These are phyloP conservation scores for Rhododendron henanense DNA, from an alignment of 148 eudicot species.

Conservation along the genomic window DNA sequence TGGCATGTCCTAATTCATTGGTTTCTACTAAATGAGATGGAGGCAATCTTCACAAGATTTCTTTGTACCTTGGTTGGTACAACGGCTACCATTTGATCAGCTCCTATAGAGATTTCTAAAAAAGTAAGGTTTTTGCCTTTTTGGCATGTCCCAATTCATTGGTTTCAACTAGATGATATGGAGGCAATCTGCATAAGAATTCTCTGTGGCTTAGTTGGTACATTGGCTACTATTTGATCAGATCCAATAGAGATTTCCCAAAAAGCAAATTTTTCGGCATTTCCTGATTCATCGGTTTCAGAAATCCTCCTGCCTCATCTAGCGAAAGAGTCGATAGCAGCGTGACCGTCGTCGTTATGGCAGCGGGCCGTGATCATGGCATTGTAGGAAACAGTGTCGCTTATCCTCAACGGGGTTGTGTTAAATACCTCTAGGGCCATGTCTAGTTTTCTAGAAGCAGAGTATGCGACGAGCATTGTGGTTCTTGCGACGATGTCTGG, in stretches of 20 bases:
- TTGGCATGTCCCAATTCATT: neutral
- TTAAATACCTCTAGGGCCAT: constrained; percentile 41
- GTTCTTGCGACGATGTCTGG: constrained; percentile 53
- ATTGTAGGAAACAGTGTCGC: constrained; percentile 54
- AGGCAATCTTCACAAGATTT: neutral
- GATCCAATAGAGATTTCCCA: too few species aligned
- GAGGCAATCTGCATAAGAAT: too few species aligned
- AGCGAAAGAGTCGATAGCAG: constrained; percentile 35
- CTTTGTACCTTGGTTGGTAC: too few species aligned
- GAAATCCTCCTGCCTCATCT: constrained; percentile 29
- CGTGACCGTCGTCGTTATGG: constrained; percentile 42
- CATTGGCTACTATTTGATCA: neutral
- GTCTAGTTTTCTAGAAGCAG: constrained; percentile 28
- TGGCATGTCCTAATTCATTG: neutral
- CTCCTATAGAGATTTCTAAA: neutral
- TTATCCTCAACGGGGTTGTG: constrained; percentile 33
- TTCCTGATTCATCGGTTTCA: too few species aligned
- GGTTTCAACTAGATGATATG: neutral
- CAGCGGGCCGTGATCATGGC: constrained; percentile 56
- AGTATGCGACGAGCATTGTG: constrained; percentile 45
- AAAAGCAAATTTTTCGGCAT: too few species aligned
- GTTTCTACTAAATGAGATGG: too few species aligned
- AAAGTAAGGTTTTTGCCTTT: neutral
- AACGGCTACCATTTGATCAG: neutral
- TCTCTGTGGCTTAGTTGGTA: too few species aligned